These are phyloP conservation scores for Dorcoceras hygrometricum DNA, from an alignment of 257 asterid genomes.

Conservation along the genomic window DNA sequence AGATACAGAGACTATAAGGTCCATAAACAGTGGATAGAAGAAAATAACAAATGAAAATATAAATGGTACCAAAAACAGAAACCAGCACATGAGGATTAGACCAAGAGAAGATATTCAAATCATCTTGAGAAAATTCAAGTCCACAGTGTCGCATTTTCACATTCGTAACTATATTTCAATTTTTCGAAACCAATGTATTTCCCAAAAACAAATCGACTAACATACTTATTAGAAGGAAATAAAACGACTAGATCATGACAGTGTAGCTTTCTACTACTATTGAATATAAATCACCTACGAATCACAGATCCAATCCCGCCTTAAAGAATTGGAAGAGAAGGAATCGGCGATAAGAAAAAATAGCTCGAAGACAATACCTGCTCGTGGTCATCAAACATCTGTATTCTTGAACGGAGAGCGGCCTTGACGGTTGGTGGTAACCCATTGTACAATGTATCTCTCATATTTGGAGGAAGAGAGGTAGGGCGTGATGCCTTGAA, in stretches of 20 bases:
- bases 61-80: neutral
- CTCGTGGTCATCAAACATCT: slow-evolving; percentile 45
- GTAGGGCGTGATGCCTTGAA: slow-evolving; percentile 83
- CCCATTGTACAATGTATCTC: slow-evolving; percentile 84
- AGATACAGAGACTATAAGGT: slow-evolving; percentile 12
- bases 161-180: no score
- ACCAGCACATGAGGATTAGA: neutral
- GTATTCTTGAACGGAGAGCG: slow-evolving; percentile 60
- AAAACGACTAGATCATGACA: neutral
- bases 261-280: neutral
- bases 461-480: slow-evolving; percentile 91
- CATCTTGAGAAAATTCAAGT: neutral
- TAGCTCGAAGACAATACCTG: slow-evolving; percentile 42
- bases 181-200: neutral
- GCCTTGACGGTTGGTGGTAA: slow-evolving; percentile 70
- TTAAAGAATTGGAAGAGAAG: slow-evolving; percentile 2
- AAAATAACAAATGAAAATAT: neutral
- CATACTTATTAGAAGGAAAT: no score
- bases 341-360: slow-evolving; percentile 12
- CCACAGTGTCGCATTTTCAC: neutral
- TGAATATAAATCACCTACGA: neutral
- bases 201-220: no score
- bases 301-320: neutral
- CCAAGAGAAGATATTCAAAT: neutral
- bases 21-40: slow-evolving; percentile 7